Evolutionary conservation across 495 filamentous ascomycete genomes (phyloP).

Genomic region (Talaromyces liani): DNA sequence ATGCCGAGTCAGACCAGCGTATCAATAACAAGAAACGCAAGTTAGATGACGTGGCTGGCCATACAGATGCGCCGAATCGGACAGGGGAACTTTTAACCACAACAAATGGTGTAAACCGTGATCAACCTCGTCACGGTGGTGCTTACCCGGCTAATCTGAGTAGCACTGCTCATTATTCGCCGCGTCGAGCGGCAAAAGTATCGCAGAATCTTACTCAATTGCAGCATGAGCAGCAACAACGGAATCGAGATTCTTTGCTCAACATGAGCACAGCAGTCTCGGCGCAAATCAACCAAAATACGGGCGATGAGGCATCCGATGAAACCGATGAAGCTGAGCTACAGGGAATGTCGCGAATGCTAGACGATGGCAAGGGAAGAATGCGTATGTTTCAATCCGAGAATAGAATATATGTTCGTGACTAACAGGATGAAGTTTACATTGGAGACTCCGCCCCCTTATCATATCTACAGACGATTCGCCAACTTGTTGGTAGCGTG

Average conservation of each 20-base stretch:
- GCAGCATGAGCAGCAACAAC: not conserved
- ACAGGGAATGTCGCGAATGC: slow-evolving; percentile 49
- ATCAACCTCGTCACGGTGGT: not conserved
- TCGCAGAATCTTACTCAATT: not conserved
- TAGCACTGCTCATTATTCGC: not conserved
- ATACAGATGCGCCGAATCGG: not conserved
- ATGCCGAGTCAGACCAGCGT: not conserved
- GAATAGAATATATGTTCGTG: not conserved
- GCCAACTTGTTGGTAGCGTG: slow-evolving; percentile 62
- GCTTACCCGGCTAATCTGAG: not conserved
- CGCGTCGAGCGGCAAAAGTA: not conserved
- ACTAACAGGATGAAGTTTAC: slow-evolving; percentile 28
- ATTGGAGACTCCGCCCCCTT: slow-evolving; percentile 68
- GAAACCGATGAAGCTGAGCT: slow-evolving; percentile 51
- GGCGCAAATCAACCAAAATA: slow-evolving; percentile 18
- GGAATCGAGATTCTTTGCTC: slow-evolving; percentile 2
- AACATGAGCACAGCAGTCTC: not conserved
- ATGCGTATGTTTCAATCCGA: slow-evolving; percentile 17
- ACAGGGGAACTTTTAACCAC: not conserved
- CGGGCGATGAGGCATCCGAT: slow-evolving; percentile 23
- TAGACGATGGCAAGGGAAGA: slow-evolving; percentile 50
- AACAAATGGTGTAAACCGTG: not conserved
- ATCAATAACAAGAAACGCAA: slow-evolving; percentile 5
- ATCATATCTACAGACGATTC: slow-evolving; percentile 64
- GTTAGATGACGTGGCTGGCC: not conserved